These are phyloP conservation scores for Alloteropsis angusta DNA, from an alignment of 202 grass and related monocot genomes.

Conservation along the genomic window DNA sequence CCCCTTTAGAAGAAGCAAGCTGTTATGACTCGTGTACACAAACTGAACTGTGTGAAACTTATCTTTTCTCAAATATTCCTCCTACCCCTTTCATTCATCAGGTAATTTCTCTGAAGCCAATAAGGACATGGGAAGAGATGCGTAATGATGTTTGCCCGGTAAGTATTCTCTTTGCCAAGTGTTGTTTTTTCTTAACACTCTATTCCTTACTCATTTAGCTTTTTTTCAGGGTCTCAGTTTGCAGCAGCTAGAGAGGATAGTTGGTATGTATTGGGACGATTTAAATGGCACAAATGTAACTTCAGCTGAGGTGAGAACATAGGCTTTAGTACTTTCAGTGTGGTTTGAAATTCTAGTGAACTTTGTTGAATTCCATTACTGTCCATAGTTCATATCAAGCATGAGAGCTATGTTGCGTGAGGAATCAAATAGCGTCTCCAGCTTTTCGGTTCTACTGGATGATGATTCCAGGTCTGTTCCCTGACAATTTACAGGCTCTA, in stretches of 20 bases:
- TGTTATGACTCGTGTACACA: neutral
- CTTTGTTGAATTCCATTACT: neutral
- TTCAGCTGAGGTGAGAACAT: constrained; percentile 48
- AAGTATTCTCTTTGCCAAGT: constrained; percentile 21
- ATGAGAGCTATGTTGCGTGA: constrained; percentile 66
- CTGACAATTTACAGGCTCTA: neutral
- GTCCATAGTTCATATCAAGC: constrained; percentile 53
- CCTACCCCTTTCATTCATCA: constrained; percentile 19
- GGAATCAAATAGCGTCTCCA: constrained; percentile 56
- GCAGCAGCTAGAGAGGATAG: constrained; percentile 75
- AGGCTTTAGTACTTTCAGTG: neutral
- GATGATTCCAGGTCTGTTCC: constrained; percentile 73
- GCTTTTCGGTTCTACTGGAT: constrained; percentile 61
- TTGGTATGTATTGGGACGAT: constrained; percentile 89
- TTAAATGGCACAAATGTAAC: constrained; percentile 59
- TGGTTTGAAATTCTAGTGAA: constrained; percentile 7
- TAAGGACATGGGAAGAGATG: constrained; percentile 67
- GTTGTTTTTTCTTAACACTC: neutral
- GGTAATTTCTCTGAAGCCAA: constrained; percentile 72
- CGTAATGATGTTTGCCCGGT: constrained; percentile 63
- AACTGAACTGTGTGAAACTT: neutral
- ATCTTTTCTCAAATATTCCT: neutral
- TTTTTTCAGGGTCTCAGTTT: constrained; percentile 63
- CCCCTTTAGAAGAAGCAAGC: neutral
- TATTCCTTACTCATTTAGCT: constrained; percentile 12